Evolutionary conservation across 1,284 basidiomycete species (phyloP).

Genomic region (Phlebopus sp.): DNA sequence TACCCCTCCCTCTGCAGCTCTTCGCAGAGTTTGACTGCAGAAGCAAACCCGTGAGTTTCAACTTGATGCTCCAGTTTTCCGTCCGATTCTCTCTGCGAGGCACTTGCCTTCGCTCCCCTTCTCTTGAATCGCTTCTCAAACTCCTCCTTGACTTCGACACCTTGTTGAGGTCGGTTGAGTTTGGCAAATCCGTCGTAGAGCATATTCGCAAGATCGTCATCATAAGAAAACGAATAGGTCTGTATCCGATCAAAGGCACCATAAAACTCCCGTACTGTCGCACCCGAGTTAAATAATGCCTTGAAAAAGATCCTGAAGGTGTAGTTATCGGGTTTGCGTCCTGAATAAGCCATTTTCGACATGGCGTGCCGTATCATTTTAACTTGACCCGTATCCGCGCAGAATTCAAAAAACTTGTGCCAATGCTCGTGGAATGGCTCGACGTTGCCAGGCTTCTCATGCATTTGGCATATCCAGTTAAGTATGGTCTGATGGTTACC

Average conservation of each 20-base stretch:
- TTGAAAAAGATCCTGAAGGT: constrained; percentile 49
- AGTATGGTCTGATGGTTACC: constrained; percentile 41
- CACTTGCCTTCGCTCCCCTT: constrained; percentile 25
- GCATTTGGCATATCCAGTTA: constrained; percentile 50
- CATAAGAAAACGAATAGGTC: constrained; percentile 40
- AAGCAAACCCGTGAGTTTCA: constrained; percentile 25
- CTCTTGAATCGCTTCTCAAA: constrained; percentile 37
- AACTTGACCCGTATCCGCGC: constrained; percentile 36
- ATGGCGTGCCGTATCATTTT: constrained; percentile 41
- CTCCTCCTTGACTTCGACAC: constrained; percentile 34
- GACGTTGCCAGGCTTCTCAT: constrained; percentile 42
- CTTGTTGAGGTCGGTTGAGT: constrained; percentile 34
- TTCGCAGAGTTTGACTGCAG: constrained; percentile 26
- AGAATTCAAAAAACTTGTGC: constrained; percentile 48
- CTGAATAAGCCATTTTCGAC: constrained; percentile 41
- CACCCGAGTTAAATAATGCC: constrained; percentile 37
- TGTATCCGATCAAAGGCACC: constrained; percentile 47
- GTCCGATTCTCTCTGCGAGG: constrained; percentile 27
- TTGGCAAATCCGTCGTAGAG: constrained; percentile 45
- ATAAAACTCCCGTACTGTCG: constrained; percentile 36
- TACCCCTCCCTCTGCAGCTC: constrained; percentile 34
- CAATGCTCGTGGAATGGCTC: constrained; percentile 52
- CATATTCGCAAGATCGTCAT: constrained; percentile 39
- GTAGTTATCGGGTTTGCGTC: constrained; percentile 44
- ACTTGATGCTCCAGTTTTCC: constrained; percentile 28